phyloP scores from a whole-genome alignment of 2,329 filamentous ascomycete species.

The Penicillium sp. region DNA sequence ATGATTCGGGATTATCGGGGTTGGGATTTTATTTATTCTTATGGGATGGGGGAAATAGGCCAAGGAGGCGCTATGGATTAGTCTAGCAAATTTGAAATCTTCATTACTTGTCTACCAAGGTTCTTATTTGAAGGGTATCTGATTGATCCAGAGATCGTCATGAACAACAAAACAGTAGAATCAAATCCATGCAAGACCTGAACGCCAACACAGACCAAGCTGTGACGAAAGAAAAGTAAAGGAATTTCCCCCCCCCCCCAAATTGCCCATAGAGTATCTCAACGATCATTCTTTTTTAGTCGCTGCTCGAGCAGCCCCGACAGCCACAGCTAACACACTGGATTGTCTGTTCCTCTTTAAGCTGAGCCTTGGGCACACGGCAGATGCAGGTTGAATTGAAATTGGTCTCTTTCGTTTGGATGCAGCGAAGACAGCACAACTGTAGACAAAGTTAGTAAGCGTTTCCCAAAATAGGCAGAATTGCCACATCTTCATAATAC shows the following conservation, averaged over 20 bases:
- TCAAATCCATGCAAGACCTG: constrained; percentile 14
- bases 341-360: constrained; percentile 87
- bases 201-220: constrained; percentile 5
- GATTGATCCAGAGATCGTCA: constrained; percentile 9
- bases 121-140: constrained; percentile 22
- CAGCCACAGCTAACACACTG: constrained; percentile 97
- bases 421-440: constrained; percentile 92
- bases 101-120: constrained; percentile 14
- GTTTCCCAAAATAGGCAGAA: neutral
- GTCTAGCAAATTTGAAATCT: constrained; percentile 20
- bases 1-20: constrained; percentile 28
- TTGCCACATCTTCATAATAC: neutral
- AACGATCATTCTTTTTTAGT: constrained; percentile 50
- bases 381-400: constrained; percentile 98
- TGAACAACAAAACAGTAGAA: neutral
- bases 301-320: constrained; percentile 82
- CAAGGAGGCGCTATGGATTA: constrained; percentile 22
- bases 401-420: constrained; percentile 99
- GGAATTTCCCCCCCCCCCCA: neutral
- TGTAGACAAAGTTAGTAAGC: constrained; percentile 35
- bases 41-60: constrained; percentile 11
- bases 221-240: neutral
- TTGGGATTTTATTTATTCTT: constrained; percentile 20
- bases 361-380: constrained; percentile 83
- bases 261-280: neutral